Evolutionary conservation across 306 rosid species (phyloP).

Genomic region (Astragalus membranaceus): DNA sequence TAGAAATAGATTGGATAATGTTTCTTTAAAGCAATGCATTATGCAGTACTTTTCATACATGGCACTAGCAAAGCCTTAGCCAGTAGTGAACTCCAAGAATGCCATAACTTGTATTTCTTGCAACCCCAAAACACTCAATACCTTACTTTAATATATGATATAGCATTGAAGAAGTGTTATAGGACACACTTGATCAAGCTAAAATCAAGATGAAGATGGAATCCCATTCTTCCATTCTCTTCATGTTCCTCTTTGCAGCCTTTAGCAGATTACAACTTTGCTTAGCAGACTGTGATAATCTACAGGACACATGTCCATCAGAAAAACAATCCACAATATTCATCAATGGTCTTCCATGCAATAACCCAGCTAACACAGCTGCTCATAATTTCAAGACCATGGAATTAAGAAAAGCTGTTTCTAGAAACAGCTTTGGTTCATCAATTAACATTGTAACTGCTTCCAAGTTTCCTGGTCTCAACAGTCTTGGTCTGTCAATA

Average conservation of each 20-base stretch:
- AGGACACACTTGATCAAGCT: background rate
- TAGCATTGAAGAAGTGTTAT: background rate
- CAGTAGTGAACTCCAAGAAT: slow-evolving; percentile 79
- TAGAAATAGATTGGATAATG: background rate
- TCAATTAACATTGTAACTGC: slow-evolving; percentile 45
- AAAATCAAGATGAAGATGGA: slow-evolving; percentile 36
- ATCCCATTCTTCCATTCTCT: background rate
- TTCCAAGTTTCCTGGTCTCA: slow-evolving; percentile 55
- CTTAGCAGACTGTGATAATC: slow-evolving; percentile 41
- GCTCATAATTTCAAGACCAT: slow-evolving; percentile 56
- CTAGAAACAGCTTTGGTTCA: slow-evolving; percentile 30
- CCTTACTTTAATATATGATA: background rate
- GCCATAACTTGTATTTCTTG: slow-evolving; percentile 37
- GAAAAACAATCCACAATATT: slow-evolving; percentile 27
- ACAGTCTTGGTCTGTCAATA: slow-evolving; percentile 64
- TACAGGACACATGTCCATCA: slow-evolving; percentile 51
- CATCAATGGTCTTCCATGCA: slow-evolving; percentile 75
- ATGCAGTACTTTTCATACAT: background rate
- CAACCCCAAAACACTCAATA: slow-evolving; percentile 30
- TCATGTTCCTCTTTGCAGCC: slow-evolving; percentile 22
- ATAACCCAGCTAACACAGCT: slow-evolving; percentile 31
- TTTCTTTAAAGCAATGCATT: slow-evolving; percentile 57
- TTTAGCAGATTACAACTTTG: slow-evolving; percentile 16
- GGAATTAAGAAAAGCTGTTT: slow-evolving; percentile 35
- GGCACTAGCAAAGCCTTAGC: slow-evolving; percentile 20